phyloP scores from a whole-genome alignment of 768 basidiomycete species.

The Phaeotremella fagi region DNA sequence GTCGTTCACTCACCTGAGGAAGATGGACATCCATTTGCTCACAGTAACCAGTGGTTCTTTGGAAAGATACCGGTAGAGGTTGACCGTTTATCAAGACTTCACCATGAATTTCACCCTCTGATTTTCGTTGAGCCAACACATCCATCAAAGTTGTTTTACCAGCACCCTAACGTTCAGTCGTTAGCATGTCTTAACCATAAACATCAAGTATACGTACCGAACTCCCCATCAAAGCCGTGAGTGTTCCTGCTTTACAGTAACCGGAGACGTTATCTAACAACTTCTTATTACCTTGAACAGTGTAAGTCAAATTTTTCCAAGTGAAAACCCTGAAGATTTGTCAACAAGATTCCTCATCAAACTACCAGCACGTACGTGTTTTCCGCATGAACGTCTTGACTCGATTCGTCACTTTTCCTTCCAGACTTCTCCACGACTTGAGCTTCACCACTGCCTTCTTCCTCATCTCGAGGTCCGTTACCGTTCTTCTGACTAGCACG shows the following conservation, averaged over 20 bases:
- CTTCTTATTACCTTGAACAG: slow-evolving; percentile 25
- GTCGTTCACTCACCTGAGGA: slow-evolving; percentile 54
- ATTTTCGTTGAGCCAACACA: slow-evolving; percentile 35
- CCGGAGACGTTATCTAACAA: slow-evolving; percentile 72
- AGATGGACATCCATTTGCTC: slow-evolving; percentile 57
- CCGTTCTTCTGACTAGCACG: slow-evolving; percentile 44
- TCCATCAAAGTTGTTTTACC: slow-evolving; percentile 43
- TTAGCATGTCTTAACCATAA: no score
- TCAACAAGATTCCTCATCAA: no score
- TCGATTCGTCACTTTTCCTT: not conserved
- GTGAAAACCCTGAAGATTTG: slow-evolving; percentile 44
- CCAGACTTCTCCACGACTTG: slow-evolving; percentile 26
- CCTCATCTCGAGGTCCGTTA: slow-evolving; percentile 29
- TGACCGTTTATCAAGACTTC: slow-evolving; percentile 51
- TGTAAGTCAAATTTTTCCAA: slow-evolving; percentile 46
- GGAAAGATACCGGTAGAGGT: slow-evolving; percentile 48
- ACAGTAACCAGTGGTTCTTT: slow-evolving; percentile 49
- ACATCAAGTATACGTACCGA: no score
- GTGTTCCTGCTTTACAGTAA: slow-evolving; percentile 74
- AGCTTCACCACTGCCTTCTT: slow-evolving; percentile 15
- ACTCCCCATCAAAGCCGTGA: slow-evolving; percentile 74
- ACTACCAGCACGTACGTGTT: slow-evolving; percentile 30
- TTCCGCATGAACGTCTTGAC: slow-evolving; percentile 15
- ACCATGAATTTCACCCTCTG: slow-evolving; percentile 46
- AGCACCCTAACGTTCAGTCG: no score